A percentile compares a stretch with the other conserved stretches of the same genome.
These are phyloP conservation scores for Zygosaccharomyces kombuchaensis DNA, from an alignment of 805 yeast genomes.

Conservation along the genomic window DNA sequence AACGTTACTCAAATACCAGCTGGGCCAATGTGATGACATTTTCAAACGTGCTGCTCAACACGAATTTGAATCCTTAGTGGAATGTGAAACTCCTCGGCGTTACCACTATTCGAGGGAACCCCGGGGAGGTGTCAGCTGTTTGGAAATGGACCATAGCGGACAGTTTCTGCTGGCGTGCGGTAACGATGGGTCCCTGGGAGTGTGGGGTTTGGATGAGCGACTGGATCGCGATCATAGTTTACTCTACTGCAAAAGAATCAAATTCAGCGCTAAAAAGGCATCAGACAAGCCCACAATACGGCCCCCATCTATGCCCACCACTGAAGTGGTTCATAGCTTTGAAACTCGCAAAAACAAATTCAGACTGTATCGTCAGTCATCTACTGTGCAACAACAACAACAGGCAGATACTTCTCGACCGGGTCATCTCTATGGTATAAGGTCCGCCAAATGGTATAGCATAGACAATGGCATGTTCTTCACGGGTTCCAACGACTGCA, in stretches of 20 bases:
- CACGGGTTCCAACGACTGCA: conserved; percentile 73
- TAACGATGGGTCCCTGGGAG: conserved; percentile 36
- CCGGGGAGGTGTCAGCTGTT: conserved; percentile 14
- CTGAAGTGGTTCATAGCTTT: conserved; percentile 19
- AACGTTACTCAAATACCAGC: conserved; percentile 13
- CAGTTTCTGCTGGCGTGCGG: conserved; percentile 24
- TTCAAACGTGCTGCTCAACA: conserved; percentile 6
- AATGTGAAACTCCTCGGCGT: conserved; percentile 13
- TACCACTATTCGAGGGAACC: conserved; percentile 9
- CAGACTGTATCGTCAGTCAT: conserved; percentile 22
- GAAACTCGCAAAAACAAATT: conserved; percentile 22
- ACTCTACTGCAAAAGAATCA: conserved; percentile 30
- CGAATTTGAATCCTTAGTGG: conserved; percentile 24
- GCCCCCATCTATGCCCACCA: conserved; percentile 1
- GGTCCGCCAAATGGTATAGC: conserved; percentile 84
- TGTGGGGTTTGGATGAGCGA: conserved; percentile 29
- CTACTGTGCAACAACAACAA: conserved; percentile 1
- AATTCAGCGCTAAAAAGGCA: conserved; percentile 13
- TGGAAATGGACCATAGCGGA: conserved; percentile 23
- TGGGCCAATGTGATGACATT: conserved; percentile 12
- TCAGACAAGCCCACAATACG: neutral
- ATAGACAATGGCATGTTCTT: conserved; percentile 81
- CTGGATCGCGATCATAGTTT: conserved; percentile 15
- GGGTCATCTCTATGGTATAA: conserved; percentile 67
- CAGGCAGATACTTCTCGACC: neutral